A percentile compares a stretch with the other conserved stretches of the same genome.
Evolutionary conservation across 1,139 yeast species (phyloP).

Genomic region (Suhomyces panamericanus): DNA sequence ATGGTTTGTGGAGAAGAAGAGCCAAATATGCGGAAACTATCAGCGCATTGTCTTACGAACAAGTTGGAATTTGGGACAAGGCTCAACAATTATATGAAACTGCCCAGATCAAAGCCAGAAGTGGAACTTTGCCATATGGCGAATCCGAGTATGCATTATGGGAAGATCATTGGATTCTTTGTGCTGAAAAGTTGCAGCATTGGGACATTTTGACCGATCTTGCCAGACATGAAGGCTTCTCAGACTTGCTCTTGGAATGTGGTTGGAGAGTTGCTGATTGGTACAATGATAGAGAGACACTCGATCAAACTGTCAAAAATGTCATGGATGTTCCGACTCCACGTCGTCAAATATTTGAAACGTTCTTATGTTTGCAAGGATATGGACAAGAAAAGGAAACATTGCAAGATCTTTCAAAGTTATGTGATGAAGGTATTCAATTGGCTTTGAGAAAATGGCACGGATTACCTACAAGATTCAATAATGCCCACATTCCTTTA

Average conservation of each 20-base stretch:
- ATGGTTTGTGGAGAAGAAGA: constrained; percentile 95
- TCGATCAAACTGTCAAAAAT: constrained; percentile 91
- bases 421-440: constrained; percentile 96
- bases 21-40: constrained; percentile 93
- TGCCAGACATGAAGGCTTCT: constrained; percentile 97
- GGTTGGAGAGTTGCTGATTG: constrained; percentile 99
- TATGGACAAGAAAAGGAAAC: constrained; percentile 89
- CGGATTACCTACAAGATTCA: constrained; percentile 75
- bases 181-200: constrained; percentile 96
- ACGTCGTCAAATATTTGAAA: constrained; percentile 90
- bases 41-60: constrained; percentile 91
- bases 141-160: constrained; percentile 94
- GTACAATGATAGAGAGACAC: constrained; percentile 92
- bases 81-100: constrained; percentile 93
- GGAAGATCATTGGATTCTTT: constrained; percentile 98
- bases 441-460: constrained; percentile 92
- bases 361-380: constrained; percentile 89
- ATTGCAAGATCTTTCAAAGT: constrained; percentile 73
- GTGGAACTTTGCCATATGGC: constrained; percentile 93
- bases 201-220: constrained; percentile 97
- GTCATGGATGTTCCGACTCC: constrained; percentile 99
- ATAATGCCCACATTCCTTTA: constrained; percentile 85
- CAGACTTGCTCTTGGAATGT: constrained; percentile 90
- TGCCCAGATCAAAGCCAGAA: constrained; percentile 96
- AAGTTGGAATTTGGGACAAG: constrained; percentile 91